Base-by-base conservation (phyloP, 352 stramenopile genomes). In the Phytopythium chamaehyphon region DNA sequence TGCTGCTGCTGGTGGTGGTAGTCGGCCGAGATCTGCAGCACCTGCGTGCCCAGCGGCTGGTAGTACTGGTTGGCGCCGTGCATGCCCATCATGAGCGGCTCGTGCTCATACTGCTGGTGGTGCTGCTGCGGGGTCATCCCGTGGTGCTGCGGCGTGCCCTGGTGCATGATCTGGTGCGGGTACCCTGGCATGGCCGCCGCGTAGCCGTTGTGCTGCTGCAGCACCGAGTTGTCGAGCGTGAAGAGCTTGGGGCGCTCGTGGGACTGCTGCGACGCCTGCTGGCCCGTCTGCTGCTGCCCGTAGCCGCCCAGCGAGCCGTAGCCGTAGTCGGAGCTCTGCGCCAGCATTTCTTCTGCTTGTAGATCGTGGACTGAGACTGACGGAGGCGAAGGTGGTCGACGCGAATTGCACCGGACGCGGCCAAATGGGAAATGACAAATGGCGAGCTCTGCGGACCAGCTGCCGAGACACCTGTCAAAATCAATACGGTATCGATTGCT, bases 361-460 rank as follows among this genome's bases (percentile, higher is more conserved):
- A 6, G 56, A 49, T 31, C 45, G 46, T 47, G 35, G 52, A 37
- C 43, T 37, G 28, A 51, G 2, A 39, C n/a, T n/a, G n/a, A n/a
- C n/a, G 37, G 16, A 40, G 36, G n/a, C 47, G 55, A 69, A 35
- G 40, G 10, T 23, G 40, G 40, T 24, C 40, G 40, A 47, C 40
- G 40, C 40, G 40, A 47, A 47, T 35, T n/a, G 69, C 36, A 65
- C 61, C 54, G 56, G 59, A 66, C 57, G 61, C 39, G 63, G 66
- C 76, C 76, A 83, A 88, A 85, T 85, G 71, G 73, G 45, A 70
- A 88, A 88, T 88, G 76, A 74, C 75, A 84, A 81, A 71, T 77
- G 68, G 72, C 47, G 38, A 45, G 40, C 66, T 78, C 66, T 14
- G 10, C 31, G 19, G 28, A 21, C 40, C 40, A 47, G 40, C 24